Percentiles rank a stretch among this genome's conserved stretches.
Conservation (phyloP, 306 rosid genomes). For the Crataegus laevigata region DNA sequence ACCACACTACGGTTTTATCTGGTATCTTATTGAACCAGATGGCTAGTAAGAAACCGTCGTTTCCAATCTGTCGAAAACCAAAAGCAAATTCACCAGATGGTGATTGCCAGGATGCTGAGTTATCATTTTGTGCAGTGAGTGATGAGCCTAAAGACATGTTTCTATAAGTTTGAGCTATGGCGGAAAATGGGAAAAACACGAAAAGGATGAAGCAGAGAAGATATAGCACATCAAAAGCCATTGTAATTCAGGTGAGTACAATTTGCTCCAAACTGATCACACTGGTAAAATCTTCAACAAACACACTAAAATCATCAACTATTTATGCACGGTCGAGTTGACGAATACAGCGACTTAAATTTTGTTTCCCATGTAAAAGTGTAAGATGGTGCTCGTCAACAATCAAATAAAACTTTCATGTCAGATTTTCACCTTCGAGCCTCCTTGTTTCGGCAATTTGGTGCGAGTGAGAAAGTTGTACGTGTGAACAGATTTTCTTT, state of each 20-base stretch:
- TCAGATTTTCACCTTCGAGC: too few relatives aligned
- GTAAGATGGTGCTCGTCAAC: too few relatives aligned
- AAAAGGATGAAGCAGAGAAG: background rate
- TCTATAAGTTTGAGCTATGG: background rate
- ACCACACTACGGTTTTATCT: constrained; percentile 17
- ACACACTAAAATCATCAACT: too few relatives aligned
- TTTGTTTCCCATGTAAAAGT: too few relatives aligned
- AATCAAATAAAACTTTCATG: too few relatives aligned
- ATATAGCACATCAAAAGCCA: background rate
- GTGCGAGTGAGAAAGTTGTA: too few relatives aligned
- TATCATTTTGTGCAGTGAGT: constrained; percentile 2
- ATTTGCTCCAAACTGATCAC: background rate
- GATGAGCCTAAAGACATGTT: constrained; percentile 13
- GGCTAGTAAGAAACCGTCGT: constrained; percentile 24
- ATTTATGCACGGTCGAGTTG: too few relatives aligned
- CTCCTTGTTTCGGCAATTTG: too few relatives aligned
- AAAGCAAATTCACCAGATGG: constrained; percentile 38
- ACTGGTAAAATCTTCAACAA: background rate
- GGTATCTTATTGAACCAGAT: constrained; percentile 33
- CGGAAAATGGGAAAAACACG: background rate
- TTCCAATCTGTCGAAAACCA: constrained; percentile 20
- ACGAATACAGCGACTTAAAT: too few relatives aligned
- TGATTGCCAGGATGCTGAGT: constrained; percentile 11
- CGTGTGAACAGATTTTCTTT: too few relatives aligned
- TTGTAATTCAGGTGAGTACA: too few relatives aligned